Evolutionary conservation across 75 land plant species (phyloP).

Genomic region (Pinus albicaulis): DNA sequence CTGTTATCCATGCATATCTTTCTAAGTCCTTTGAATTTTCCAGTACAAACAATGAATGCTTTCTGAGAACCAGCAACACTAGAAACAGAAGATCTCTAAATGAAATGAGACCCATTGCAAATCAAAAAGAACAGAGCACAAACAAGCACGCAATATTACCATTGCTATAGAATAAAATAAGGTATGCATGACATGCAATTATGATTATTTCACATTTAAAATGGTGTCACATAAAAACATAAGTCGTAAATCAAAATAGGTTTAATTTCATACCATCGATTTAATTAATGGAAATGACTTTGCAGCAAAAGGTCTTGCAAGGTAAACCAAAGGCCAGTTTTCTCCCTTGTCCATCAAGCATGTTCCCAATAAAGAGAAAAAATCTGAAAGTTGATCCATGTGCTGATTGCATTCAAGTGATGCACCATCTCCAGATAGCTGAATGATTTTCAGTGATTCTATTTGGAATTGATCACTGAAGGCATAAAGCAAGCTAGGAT

Average conservation of each 20-base stretch:
- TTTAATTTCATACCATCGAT: conserved; percentile 44
- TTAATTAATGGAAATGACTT: conserved; percentile 56
- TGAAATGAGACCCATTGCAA: too few relatives aligned
- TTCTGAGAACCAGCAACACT: too few relatives aligned
- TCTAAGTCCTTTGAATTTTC: too few relatives aligned
- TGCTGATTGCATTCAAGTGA: conserved; percentile 6
- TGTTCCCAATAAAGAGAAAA: conserved; percentile 38
- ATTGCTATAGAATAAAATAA: too few relatives aligned
- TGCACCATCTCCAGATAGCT: conserved; percentile 24
- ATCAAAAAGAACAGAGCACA: too few relatives aligned
- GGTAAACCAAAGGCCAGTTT: conserved; percentile 55
- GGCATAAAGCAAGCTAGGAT: conserved; percentile 28
- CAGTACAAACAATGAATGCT: too few relatives aligned
- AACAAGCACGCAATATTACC: too few relatives aligned
- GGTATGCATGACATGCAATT: background rate
- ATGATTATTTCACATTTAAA: background rate
- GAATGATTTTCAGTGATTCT: conserved; percentile 42
- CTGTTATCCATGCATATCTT: too few relatives aligned
- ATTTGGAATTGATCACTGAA: conserved; percentile 55
- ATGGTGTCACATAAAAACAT: background rate
- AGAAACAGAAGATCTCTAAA: too few relatives aligned
- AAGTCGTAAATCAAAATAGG: background rate
- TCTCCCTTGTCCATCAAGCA: conserved; percentile 32
- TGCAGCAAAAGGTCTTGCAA: conserved; percentile 69
- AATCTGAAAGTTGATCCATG: conserved; percentile 32